phyloP scores from a whole-genome alignment of 2,329 filamentous ascomycete genomes.

The Macrophomina pseudophaseolina region DNA sequence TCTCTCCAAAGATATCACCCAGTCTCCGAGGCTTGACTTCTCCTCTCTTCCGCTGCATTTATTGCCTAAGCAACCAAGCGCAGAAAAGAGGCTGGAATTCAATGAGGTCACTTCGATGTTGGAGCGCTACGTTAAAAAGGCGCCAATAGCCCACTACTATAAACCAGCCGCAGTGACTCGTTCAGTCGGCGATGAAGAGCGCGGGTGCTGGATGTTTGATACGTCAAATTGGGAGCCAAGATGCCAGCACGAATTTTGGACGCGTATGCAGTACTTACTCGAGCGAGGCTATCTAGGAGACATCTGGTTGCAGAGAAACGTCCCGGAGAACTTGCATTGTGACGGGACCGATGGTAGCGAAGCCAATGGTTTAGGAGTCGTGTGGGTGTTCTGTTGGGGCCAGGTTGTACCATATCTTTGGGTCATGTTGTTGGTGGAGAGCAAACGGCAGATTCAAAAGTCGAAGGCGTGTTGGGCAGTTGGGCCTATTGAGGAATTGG shows the following conservation, averaged over 20 bases:
- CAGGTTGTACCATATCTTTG: constrained; percentile 71
- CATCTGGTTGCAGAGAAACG: constrained; percentile 46
- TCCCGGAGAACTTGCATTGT: constrained; percentile 46
- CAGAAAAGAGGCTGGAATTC: constrained; percentile 8
- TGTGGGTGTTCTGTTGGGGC: constrained; percentile 81
- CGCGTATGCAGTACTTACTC: constrained; percentile 65
- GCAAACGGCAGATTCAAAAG: constrained; percentile 16
- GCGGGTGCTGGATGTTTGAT: constrained; percentile 78
- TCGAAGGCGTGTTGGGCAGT: constrained; percentile 16
- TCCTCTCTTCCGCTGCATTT: constrained; percentile 33
- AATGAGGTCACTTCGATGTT: constrained; percentile 13
- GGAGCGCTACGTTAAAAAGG: not conserved
- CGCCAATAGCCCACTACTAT: constrained; percentile 30
- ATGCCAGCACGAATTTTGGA: constrained; percentile 64
- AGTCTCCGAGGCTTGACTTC: constrained; percentile 31
- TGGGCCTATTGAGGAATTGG: constrained; percentile 52
- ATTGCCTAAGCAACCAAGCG: constrained; percentile 35
- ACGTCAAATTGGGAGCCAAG: constrained; percentile 59
- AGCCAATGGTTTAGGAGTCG: constrained; percentile 39
- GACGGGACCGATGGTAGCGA: constrained; percentile 37
- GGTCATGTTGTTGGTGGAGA: constrained; percentile 48
- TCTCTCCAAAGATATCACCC: not conserved
- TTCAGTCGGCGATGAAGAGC: constrained; percentile 55
- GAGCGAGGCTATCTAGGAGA: constrained; percentile 64
- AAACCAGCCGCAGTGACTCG: constrained; percentile 25